These are phyloP conservation scores for Fraxinus nigra DNA, from an alignment of 305 asterid genomes.

Conservation along the genomic window DNA sequence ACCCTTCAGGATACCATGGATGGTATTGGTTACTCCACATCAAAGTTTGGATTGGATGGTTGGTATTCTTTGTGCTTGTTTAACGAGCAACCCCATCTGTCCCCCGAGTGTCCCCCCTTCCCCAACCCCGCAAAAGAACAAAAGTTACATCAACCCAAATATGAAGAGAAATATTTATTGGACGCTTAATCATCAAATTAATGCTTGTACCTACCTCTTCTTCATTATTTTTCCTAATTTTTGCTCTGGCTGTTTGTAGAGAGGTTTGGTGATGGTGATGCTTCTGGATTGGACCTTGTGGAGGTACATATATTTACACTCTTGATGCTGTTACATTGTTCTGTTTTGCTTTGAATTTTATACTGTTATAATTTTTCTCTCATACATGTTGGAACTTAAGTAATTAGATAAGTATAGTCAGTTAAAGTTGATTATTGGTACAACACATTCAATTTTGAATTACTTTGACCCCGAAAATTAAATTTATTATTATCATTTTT, in stretches of 20 bases:
- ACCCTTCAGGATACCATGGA: slow-evolving; percentile 96
- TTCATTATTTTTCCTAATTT: slow-evolving; percentile 17
- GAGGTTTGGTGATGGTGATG: slow-evolving; percentile 99
- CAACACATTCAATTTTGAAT: neutral
- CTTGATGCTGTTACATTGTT: neutral
- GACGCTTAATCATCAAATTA: neutral
- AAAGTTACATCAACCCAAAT: neutral
- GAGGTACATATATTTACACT: slow-evolving; percentile 53
- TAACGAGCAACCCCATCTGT: neutral
- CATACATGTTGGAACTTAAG: neutral
- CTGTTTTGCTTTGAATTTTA: neutral
- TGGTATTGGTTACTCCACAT: slow-evolving; percentile 78
- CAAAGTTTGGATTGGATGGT: slow-evolving; percentile 97
- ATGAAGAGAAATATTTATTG: neutral
- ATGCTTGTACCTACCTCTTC: neutral
- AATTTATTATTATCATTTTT: neutral
- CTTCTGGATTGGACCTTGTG: slow-evolving; percentile 90
- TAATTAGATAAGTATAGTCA: neutral
- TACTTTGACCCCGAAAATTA: neutral
- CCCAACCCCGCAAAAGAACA: neutral
- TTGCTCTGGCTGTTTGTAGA: slow-evolving; percentile 49
- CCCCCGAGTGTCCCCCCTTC: neutral
- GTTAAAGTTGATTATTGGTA: neutral
- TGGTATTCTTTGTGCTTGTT: slow-evolving; percentile 30
- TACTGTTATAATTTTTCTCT: slow-evolving; percentile 3